Base-by-base conservation (phyloP, 192 early-diverging fungal species). In the Gryganskiella cystojenkinii region DNA sequence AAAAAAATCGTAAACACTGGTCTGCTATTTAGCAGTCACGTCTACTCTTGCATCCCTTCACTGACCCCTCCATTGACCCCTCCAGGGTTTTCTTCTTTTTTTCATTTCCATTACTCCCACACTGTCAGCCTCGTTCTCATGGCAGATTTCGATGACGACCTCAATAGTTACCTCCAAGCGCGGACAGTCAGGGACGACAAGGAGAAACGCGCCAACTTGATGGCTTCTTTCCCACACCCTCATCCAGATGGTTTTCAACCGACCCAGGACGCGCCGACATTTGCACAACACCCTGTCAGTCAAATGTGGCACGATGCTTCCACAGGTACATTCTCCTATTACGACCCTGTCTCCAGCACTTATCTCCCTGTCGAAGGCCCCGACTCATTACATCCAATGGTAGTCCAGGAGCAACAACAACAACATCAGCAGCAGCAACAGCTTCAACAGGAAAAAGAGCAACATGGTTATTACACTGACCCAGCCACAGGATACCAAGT, bases 281-380 rank as follows among this genome's bases (percentile, higher is more conserved):
- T 78, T 22, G 74, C 74, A 3, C 56, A 64, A 9, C 45, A 82
- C 50, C 65, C 76, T 64, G 80, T 63, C 63, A 79, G 33, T 78
- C 70, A 58, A 83, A 86, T 64, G 43, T 91, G 88, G 87, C 82
- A 88, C 11, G 90, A 91, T 51, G 66, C 76, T 11, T 31, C 76
- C 28, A 83, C 86, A 4, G 76, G 83, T 2, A 70, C 81, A 1
- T 71, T 82, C 30, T 90, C 87, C 8, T 82, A 78, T 47, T 87
- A 88, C 53, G 90, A 91, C 34, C 53, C 79, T 0, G 56, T 65
- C 1, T 67, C 85, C 22, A 73, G 75, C 4, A 85, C 81, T 0
- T 91, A 91, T 55, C 60, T 89, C 24, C 83, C 88, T 4, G 69
- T 87, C 0, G 73, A 58, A 14, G 71, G 57, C 0, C 65, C 69